Evolutionary conservation across 2,329 filamentous ascomycete species (phyloP).

Genomic region (Emericellopsis cladophorae): DNA sequence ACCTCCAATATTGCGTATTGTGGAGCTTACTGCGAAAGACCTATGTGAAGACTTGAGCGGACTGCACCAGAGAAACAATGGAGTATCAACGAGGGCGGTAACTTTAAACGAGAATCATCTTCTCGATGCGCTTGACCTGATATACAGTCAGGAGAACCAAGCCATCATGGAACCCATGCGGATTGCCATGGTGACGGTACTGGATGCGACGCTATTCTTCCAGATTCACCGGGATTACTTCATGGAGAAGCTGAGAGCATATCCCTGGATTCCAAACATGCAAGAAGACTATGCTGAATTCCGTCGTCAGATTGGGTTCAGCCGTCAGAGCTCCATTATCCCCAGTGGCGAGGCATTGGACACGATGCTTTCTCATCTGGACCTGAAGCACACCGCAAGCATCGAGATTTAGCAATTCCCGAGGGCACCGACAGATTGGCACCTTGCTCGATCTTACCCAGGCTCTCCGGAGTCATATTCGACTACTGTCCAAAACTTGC

Average conservation of each 20-base stretch:
- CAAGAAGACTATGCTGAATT: not conserved
- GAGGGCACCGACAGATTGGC: too few relatives aligned
- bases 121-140: conserved; percentile 14
- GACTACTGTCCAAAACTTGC: too few relatives aligned
- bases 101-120: conserved; percentile 7
- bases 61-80: conserved; percentile 6
- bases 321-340: too few relatives aligned
- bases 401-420: too few relatives aligned
- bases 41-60: conserved; percentile 9
- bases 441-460: too few relatives aligned
- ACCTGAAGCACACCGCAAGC: too few relatives aligned
- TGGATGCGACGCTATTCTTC: not conserved
- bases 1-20: conserved; percentile 11
- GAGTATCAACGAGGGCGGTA: conserved; percentile 4
- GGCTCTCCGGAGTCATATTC: too few relatives aligned
- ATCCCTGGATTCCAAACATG: not conserved
- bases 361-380: too few relatives aligned
- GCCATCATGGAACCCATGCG: conserved; percentile 17
- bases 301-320: too few relatives aligned
- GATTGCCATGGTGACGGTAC: conserved; percentile 13
- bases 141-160: conserved; percentile 10
- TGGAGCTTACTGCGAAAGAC: conserved; percentile 12
- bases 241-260: not conserved
- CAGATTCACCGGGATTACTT: conserved; percentile 10
- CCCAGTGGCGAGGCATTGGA: too few relatives aligned